Conservation (phyloP, 192 early-diverging fungal species). For the Gamsiella multidivaricata region DNA sequence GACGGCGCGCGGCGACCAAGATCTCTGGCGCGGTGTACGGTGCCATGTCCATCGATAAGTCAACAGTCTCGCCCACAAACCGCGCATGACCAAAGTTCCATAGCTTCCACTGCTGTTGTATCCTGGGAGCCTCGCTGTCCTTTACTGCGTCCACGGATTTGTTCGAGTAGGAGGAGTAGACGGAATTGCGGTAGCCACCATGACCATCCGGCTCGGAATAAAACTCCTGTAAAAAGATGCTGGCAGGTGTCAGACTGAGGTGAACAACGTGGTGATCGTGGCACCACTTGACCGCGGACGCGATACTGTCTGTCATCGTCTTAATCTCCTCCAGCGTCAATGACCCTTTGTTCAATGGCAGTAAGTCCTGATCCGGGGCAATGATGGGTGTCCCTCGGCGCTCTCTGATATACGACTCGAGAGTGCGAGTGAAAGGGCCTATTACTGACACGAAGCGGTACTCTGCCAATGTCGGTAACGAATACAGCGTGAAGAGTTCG, state of each 20-base stretch:
- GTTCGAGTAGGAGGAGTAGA: constrained; percentile 24
- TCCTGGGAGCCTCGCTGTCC: constrained; percentile 8
- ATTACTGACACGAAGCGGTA: constrained; percentile 51
- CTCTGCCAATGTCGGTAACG: constrained; percentile 27
- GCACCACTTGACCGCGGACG: constrained; percentile 46
- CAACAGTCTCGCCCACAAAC: constrained; percentile 38
- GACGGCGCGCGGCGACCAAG: constrained; percentile 17
- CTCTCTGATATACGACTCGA: constrained; percentile 42
- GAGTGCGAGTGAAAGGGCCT: constrained; percentile 38
- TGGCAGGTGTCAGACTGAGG: constrained; percentile 28
- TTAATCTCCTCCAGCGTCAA: constrained; percentile 35
- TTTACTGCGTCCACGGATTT: neutral
- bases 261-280: constrained; percentile 49
- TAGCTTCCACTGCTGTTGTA: constrained; percentile 45
- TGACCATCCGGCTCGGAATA: constrained; percentile 50
- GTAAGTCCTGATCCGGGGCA: neutral
- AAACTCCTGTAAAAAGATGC: constrained; percentile 40
- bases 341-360: constrained; percentile 2
- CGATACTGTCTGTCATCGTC: constrained; percentile 30
- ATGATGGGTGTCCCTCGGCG: constrained; percentile 1
- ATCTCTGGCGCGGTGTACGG: constrained; percentile 42
- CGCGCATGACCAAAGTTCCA: constrained; percentile 48
- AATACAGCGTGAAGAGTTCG: constrained; percentile 37
- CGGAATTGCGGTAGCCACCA: constrained; percentile 32
- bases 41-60: constrained; percentile 30